Base-by-base conservation (phyloP, 2,329 filamentous ascomycete species). In the Blumeriella jaapii region DNA sequence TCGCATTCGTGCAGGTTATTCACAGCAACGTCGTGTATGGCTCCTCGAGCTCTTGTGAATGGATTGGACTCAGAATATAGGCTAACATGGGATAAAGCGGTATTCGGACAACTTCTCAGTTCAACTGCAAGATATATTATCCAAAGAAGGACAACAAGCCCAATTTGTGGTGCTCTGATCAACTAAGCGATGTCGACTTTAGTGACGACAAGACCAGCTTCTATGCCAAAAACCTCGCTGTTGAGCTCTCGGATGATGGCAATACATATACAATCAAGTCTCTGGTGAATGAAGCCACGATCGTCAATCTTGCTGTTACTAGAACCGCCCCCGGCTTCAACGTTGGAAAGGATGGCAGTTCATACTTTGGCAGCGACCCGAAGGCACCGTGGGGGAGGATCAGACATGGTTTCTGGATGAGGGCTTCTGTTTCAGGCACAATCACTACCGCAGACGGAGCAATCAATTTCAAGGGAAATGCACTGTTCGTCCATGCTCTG, bases 1-100 rank as follows among this genome's bases (percentile, higher is more conserved):
- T 87, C 46, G 83, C 71, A 34, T 73, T 94, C 60, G 75, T 74
- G 41, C 91, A 98, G 68, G 71, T 96, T 61, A 94, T 98, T 59
- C 94, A 96, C 69, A 96, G 83, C 67, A 95, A 94, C 62, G 82
- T 98, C 58, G 81, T 75, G 87, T 95, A 77, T 61, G 79, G 26
- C 29, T 35, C n/a, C 27, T 31, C 24, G 10, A 12, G 12, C 12
- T 17, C 32, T 31, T 29, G n/a, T n/a, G n/a, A n/a, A n/a, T n/a
- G n/a, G n/a, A n/a, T n/a, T n/a, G n/a, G n/a, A 7, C 4, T 16
- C 10, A 31, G 54, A 22, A 45, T 44, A 35, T 20, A 41, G 12
- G 47, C 51, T 53, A 22, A 54, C 18, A 29, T 23, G 55, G 27
- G 44, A 12, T 40, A 48, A 57, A 94, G 87, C 51, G 87, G 89